Base-by-base conservation (phyloP, 805 yeast genomes). In the Wickerhamomyces bisporus region DNA sequence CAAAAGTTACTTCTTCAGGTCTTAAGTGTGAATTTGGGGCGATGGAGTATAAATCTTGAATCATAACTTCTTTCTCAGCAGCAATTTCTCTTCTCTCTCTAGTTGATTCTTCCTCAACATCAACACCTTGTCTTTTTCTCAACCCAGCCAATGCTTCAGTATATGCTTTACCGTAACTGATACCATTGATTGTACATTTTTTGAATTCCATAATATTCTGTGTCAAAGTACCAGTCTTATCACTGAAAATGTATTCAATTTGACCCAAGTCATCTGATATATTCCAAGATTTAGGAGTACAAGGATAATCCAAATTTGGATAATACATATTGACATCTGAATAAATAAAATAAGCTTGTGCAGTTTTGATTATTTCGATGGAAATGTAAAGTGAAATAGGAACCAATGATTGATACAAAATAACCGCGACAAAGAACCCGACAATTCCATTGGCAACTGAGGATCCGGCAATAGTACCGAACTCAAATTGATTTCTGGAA, bases 121-220 rank as follows among this genome's bases (percentile, higher is more conserved):
- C 86, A 35, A 82, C 59, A 24, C 95, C 95, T 59, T 79, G 79
- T 55, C 94, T 67, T 58, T 83, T 81, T 51, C 86, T 71, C 54
- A 85, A 68, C 31, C 93, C 95, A 15, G 84, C 86, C 31, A 77
- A 66, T 0, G 93, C 93, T 53, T 85, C 95, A 2, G 95, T 85
- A 52, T 85, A 85, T 0, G 93, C 93, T 43, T 77, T 62, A 20
- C 94, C 94, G 52, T 85, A 85, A 13, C 79, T 67, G 16, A 69
- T 64, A 33, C 93, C 93, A 52, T 76, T 77, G 37, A 85, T 78
- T 3, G 93, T 77, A 58, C 87, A 79, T 55, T 84, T 85, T 50
- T 83, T 84, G 60, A 81, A 83, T 55, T 85, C 93, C 94, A 85
- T 85, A 18, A 84, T 74, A 53, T 84, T 84, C 53, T 84, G 93